phyloP scores from a whole-genome alignment of 2,329 filamentous ascomycete genomes.

The Cladophialophora yegresii region DNA sequence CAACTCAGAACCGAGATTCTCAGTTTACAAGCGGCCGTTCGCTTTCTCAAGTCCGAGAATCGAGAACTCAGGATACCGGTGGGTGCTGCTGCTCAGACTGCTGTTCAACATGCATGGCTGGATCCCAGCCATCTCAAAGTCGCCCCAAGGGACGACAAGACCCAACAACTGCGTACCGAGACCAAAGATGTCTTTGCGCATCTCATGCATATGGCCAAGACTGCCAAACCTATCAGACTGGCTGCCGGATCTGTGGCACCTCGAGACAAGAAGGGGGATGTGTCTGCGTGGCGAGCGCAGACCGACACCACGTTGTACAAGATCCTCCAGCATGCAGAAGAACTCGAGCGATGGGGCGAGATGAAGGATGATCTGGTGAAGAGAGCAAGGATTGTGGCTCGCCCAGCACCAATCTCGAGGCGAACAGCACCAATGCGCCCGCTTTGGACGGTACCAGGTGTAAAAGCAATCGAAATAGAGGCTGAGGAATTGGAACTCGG shows the following conservation, averaged over 20 bases:
- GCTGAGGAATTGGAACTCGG: constrained; percentile 11
- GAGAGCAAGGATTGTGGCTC: constrained; percentile 22
- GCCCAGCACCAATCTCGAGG: background rate
- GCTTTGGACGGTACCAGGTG: background rate
- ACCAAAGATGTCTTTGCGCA: constrained; percentile 47
- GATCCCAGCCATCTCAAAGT: constrained; percentile 38
- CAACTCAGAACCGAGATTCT: constrained; percentile 43
- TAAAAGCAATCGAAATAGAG: background rate
- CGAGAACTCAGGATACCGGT: constrained; percentile 39
- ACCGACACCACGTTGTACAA: constrained; percentile 49
- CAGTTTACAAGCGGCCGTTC: constrained; percentile 50
- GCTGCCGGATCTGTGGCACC: constrained; percentile 29
- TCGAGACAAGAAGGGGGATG: constrained; percentile 1
- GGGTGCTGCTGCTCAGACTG: constrained; percentile 12
- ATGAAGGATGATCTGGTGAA: constrained; percentile 27
- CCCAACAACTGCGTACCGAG: constrained; percentile 44
- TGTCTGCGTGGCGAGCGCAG: constrained; percentile 43
- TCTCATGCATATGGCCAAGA: constrained; percentile 48
- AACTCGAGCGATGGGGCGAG: constrained; percentile 49
- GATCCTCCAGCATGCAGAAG: constrained; percentile 48
- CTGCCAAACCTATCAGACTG: constrained; percentile 45
- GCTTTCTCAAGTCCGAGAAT: constrained; percentile 51
- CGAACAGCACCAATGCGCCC: background rate
- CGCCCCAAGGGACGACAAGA: constrained; percentile 9
- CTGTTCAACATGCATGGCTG: constrained; percentile 48